Percentiles rank a stretch among this genome's conserved stretches.
phyloP scores from a whole-genome alignment of 257 asterid species.

The Mentha longifolia region DNA sequence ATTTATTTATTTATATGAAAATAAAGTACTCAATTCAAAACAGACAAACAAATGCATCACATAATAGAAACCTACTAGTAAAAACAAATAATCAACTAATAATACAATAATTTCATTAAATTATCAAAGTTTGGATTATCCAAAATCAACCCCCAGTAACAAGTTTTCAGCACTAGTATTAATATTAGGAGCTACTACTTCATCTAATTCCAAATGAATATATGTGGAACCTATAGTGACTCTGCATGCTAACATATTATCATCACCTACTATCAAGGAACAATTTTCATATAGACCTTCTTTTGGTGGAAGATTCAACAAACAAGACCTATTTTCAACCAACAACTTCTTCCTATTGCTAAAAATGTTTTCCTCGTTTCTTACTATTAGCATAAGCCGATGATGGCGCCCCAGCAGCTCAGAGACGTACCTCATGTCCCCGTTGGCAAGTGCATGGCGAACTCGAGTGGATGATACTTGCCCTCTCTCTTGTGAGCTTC shows the following conservation, averaged over 20 bases:
- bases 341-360: slow-evolving; percentile 51
- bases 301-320: slow-evolving; percentile 85
- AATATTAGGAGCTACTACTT: slow-evolving; percentile 40
- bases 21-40: no score
- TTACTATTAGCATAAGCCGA: slow-evolving; percentile 55
- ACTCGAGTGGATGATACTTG: slow-evolving; percentile 97
- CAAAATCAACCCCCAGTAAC: slow-evolving; percentile 73
- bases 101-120: slow-evolving; percentile 2
- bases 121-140: slow-evolving; percentile 35
- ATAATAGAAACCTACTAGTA: slow-evolving; percentile 1
- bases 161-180: slow-evolving; percentile 41
- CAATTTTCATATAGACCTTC: slow-evolving; percentile 81
- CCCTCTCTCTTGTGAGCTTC: slow-evolving; percentile 70
- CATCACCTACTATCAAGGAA: slow-evolving; percentile 54
- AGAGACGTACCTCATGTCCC: slow-evolving; percentile 81
- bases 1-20: no score
- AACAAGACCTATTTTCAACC: slow-evolving; percentile 59
- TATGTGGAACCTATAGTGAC: slow-evolving; percentile 53
- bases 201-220: slow-evolving; percentile 77
- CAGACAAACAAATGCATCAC: background rate
- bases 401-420: slow-evolving; percentile 88
- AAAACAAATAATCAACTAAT: background rate
- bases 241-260: slow-evolving; percentile 58
- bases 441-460: slow-evolving; percentile 76
- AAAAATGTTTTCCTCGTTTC: slow-evolving; percentile 39